Conservation (phyloP, 768 basidiomycete genomes). For the Russula emetica region DNA sequence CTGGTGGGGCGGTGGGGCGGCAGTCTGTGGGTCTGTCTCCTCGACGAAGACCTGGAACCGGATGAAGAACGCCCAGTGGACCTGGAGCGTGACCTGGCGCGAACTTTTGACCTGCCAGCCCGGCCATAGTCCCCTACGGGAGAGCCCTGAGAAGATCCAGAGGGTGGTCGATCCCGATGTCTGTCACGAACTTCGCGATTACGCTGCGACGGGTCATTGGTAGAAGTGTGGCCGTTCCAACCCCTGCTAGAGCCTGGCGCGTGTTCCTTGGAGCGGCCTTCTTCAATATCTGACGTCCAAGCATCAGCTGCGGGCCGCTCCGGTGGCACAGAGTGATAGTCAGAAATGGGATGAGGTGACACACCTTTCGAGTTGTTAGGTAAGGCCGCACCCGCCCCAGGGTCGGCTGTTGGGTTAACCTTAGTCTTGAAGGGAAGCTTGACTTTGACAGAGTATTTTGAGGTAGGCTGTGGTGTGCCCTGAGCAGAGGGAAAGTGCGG, state of each 20-base stretch:
- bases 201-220: conserved; percentile 1
- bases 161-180: conserved; percentile 13
- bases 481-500: conserved; percentile 29
- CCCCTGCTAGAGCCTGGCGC: conserved; percentile 3
- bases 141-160: conserved; percentile 17
- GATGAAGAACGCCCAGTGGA: conserved; percentile 23
- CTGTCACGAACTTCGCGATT: conserved; percentile 18
- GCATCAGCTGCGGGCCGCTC: neutral
- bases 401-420: conserved; percentile 10
- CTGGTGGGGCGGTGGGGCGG: conserved; percentile 20
- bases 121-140: conserved; percentile 10
- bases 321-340: neutral
- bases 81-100: conserved; percentile 17
- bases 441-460: conserved; percentile 45
- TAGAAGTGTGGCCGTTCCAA: conserved; percentile 16
- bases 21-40: conserved; percentile 23
- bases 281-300: neutral
- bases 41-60: conserved; percentile 24
- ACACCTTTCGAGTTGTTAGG: conserved; percentile 1
- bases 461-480: conserved; percentile 30
- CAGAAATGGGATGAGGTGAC: neutral
- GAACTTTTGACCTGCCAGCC: conserved; percentile 12
- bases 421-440: conserved; percentile 75
- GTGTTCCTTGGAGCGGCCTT: conserved; percentile 12
- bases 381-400: neutral